Base-by-base conservation (phyloP, 129 eudicot genomes). In the Heracleum sosnowskyi region DNA sequence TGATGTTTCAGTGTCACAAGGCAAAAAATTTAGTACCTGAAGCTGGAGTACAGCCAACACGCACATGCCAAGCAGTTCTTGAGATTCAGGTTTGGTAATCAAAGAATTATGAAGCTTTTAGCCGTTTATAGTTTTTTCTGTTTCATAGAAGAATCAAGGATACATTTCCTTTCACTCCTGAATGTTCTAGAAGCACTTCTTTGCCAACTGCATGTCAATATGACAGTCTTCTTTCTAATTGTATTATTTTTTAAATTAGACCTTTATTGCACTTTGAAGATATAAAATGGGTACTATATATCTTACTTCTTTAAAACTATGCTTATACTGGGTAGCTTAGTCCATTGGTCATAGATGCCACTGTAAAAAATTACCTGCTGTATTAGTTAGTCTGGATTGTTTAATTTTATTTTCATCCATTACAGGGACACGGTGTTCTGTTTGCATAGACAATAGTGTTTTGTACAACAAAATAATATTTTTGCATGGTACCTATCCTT, bases 1-100 rank as follows among this genome's bases (percentile, higher is more conserved):
- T 87, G 69, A n/a, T n/a, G n/a, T n/a, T n/a, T n/a, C 79, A 96
- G 99, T 96, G 97, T 83, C 99, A 96, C 83, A 96, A 96, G 86
- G 99, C 99, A 75, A 96, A 96, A 90, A 96, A 96, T 92, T 88
- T 96, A 85, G 93, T 96, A 76, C 99, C 99, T 69, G 99, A 96
- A 87, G 91, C 99, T 44, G 99, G 99, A 82, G 87, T 90, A 63
- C 93, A 92, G 73, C 87, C 97, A 78, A 96, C 99, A 77, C 88
- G 93, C 82, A 96, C 99, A 35, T 97, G 99, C 13, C 96, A 92
- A 90, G 96, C 97, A 28, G 99, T 96, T 82, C 93, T 96, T 83
- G 97, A 96, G 79, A 86, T 96, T 80, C 99, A 96, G 99, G 99
- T 96, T 86, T 79, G 79, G 81, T 76, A 69, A 44, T 82, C 68